Evolutionary conservation across 78 protist species (phyloP), one percentile per base, ranked within the genome.

Genomic region (Mantamonas sphyraenae): DNA sequence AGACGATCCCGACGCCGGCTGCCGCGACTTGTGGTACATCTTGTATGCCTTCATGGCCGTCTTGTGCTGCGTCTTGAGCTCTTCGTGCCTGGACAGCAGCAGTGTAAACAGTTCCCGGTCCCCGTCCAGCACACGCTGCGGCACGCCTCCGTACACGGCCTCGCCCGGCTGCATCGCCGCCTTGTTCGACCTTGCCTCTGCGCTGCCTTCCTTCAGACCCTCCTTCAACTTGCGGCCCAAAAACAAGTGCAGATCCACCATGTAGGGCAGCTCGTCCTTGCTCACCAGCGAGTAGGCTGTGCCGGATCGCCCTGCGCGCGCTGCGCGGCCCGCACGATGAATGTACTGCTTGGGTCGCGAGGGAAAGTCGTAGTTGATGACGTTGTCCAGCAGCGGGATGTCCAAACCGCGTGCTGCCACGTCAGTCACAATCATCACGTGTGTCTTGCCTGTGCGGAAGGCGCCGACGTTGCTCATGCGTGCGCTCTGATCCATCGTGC

Each of bases 371-470:
- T 73, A 96, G 90, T 96, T 95, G 77, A 98, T 85, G 2, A 97
- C 99, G 58, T 86, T 79, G 75, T 98, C 98, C 24, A 98, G 84
- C 31, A 90, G 55, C 16, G 99, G 99, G 60, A 98, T 88, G 76
- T 98, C 99, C 22, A 95, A 76, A 60, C 99, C 99, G 31, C 99
- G 94, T 0, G 99, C 98, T 0, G 99, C 99, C 2, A 97, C 88
- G 76, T 97, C 99, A 14, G 99, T 97, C 50, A 95, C 99, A 7
- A 97, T 31, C 39, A 97, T 68, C 1, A 93, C 45, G 33, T 39
- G 12, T 19, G 74, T 31, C 64, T 73, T 40, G 0, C 68, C 40
- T 7, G 53, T 33, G 31, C 92, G 68, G 61, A 95, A 95, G 47
- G 63, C 67, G 57, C 79, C 96, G 33, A 97, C 26, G 57, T 78